phyloP scores from a whole-genome alignment of 129 eudicot species.

The Tagetes erecta region DNA sequence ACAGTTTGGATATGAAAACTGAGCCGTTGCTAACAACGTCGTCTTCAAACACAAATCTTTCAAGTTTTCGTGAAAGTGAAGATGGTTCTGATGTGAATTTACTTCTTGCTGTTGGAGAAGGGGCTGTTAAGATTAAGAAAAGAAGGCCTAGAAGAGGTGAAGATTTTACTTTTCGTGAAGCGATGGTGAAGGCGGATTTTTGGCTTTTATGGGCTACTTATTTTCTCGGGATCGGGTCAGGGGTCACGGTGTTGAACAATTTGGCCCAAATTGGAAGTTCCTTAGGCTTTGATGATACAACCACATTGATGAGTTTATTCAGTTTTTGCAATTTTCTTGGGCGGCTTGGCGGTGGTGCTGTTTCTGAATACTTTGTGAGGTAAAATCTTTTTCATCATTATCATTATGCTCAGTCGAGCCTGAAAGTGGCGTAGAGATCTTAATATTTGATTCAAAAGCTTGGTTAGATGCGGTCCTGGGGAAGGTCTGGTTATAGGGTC shows the following conservation, averaged over 20 bases:
- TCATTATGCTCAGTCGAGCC: neutral
- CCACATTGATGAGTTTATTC: slow-evolving; percentile 72
- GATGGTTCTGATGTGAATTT: slow-evolving; percentile 63
- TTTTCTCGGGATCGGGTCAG: slow-evolving; percentile 88
- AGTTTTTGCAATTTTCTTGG: slow-evolving; percentile 89
- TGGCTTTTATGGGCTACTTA: slow-evolving; percentile 94
- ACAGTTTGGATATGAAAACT: slow-evolving; percentile 45
- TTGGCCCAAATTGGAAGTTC: slow-evolving; percentile 89
- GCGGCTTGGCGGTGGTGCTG: slow-evolving; percentile 83
- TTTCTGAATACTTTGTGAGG: slow-evolving; percentile 89
- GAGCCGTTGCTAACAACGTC: slow-evolving; percentile 59
- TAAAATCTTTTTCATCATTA: slow-evolving; percentile 21
- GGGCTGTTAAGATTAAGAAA: slow-evolving; percentile 79
- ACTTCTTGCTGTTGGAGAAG: slow-evolving; percentile 90
- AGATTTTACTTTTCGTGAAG: slow-evolving; percentile 80
- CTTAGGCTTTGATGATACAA: slow-evolving; percentile 60
- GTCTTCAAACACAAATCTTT: slow-evolving; percentile 53
- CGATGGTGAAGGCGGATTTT: slow-evolving; percentile 84
- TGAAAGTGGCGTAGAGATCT: neutral
- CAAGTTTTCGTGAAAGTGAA: slow-evolving; percentile 49
- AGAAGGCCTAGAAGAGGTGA: slow-evolving; percentile 88
- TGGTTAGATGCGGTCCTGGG: neutral
- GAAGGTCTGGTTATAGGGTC: neutral
- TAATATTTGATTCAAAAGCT: neutral
- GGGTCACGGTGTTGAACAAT: slow-evolving; percentile 85